These are phyloP conservation scores for Hemisphaericaspora xylofermentans DNA, from an alignment of 1,139 yeast species.

Conservation along the genomic window DNA sequence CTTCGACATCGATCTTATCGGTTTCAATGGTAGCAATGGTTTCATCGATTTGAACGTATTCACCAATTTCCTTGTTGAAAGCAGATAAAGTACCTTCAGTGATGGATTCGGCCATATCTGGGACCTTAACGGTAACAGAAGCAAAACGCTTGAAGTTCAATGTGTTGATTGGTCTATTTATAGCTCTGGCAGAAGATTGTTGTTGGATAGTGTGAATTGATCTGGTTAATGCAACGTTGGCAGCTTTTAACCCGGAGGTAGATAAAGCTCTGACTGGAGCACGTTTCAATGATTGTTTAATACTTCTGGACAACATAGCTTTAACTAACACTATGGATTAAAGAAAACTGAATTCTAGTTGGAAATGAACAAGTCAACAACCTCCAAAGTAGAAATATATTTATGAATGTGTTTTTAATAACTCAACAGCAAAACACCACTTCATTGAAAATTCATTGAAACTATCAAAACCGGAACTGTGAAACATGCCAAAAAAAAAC, in stretches of 20 bases:
- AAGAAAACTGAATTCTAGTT: background rate
- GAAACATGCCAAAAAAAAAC: background rate
- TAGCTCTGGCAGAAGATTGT: slow-evolving; percentile 5
- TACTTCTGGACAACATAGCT: slow-evolving; percentile 18
- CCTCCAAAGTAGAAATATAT: no score
- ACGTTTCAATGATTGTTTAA: slow-evolving; percentile 17
- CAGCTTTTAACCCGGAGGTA: slow-evolving; percentile 10
- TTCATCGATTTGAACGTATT: slow-evolving; percentile 83
- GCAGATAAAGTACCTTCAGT: slow-evolving; percentile 94
- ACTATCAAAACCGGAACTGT: no score
- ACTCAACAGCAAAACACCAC: no score
- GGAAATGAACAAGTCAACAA: background rate
- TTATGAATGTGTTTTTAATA: no score
- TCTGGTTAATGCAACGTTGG: slow-evolving; percentile 12
- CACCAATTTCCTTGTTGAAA: slow-evolving; percentile 81
- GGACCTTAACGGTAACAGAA: slow-evolving; percentile 73
- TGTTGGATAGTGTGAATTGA: slow-evolving; percentile 9
- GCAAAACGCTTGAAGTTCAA: slow-evolving; percentile 38
- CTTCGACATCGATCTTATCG: slow-evolving; percentile 96
- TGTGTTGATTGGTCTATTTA: slow-evolving; percentile 4
- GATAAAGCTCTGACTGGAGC: slow-evolving; percentile 7
- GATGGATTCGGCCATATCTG: slow-evolving; percentile 98
- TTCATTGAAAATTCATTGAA: no score
- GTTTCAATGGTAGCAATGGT: slow-evolving; percentile 96
- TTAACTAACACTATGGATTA: background rate